phyloP scores from a whole-genome alignment of 2,329 filamentous ascomycete genomes.

The Xylariaceae sp. region DNA sequence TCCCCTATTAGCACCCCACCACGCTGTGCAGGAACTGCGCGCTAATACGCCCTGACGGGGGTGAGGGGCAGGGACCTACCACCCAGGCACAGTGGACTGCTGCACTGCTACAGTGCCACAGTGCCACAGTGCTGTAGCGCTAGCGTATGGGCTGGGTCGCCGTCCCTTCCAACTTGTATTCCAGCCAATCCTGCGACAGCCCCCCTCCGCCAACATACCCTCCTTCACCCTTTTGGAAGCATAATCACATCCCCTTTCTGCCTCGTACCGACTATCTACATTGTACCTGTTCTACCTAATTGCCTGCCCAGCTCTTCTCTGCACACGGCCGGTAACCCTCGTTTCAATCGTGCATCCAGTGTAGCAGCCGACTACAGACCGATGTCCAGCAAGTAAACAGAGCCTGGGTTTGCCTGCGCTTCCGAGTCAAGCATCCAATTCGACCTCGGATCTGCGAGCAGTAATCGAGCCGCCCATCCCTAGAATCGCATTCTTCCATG shows the following conservation, averaged over 20 bases:
- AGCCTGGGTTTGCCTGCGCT: constrained; percentile 7
- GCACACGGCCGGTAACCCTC: constrained; percentile 3
- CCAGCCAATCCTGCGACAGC: constrained; percentile 18
- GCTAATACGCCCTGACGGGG: constrained; percentile 3
- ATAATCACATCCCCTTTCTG: constrained; percentile 20
- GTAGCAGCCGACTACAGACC: not conserved
- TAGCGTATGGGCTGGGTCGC: not conserved
- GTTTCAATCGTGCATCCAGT: constrained; percentile 11
- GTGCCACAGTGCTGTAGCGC: too few species aligned
- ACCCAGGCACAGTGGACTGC: too few species aligned
- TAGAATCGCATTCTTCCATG: constrained; percentile 8
- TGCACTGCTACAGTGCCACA: too few species aligned
- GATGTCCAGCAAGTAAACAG: constrained; percentile 12
- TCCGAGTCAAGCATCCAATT: constrained; percentile 4
- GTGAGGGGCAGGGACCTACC: constrained; percentile 10
- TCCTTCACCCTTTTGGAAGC: constrained; percentile 20
- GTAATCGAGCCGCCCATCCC: constrained; percentile 3
- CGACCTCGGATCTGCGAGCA: constrained; percentile 8
- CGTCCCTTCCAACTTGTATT: constrained; percentile 3
- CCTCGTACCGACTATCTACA: too few species aligned
- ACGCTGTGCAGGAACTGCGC: not conserved
- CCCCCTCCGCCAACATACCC: constrained; percentile 17
- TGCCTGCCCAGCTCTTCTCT: constrained; percentile 13
- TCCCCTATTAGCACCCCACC: not conserved
- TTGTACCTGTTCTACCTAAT: constrained; percentile 9